Evolutionary conservation across 495 filamentous ascomycete genomes (phyloP).

Genomic region (Neurospora sp.): DNA sequence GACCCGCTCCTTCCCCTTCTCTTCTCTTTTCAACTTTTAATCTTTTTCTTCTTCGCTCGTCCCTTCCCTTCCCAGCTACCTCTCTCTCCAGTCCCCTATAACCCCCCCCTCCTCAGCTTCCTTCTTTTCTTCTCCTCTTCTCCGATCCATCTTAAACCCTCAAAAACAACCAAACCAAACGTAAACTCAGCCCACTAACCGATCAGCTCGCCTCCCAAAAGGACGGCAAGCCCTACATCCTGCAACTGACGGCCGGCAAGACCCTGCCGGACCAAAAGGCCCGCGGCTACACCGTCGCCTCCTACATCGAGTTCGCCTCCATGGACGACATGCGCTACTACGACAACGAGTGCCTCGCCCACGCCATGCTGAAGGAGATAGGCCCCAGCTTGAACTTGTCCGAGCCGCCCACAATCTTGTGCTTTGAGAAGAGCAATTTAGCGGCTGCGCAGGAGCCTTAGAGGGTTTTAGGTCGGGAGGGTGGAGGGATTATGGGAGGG

Average conservation of each 20-base stretch:
- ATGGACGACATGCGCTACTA: conserved; percentile 65
- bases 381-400: conserved; percentile 25
- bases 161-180: background rate
- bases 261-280: conserved; percentile 44
- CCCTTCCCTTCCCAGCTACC: background rate
- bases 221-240: conserved; percentile 61
- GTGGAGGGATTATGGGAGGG: background rate
- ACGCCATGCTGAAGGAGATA: conserved; percentile 46
- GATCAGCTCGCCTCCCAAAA: conserved; percentile 13
- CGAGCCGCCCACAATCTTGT: conserved; percentile 40
- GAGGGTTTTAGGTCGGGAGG: background rate
- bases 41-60: background rate
- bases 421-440: conserved; percentile 26
- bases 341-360: conserved; percentile 53
- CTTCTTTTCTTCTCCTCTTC: background rate
- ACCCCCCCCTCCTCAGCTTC: no score
- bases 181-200: background rate
- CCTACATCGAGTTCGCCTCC: conserved; percentile 48
- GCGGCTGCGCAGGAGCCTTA: background rate
- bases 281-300: conserved; percentile 54
- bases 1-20: background rate
- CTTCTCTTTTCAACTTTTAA: background rate
- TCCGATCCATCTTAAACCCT: background rate
- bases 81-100: background rate
- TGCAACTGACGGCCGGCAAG: conserved; percentile 33